phyloP scores from a whole-genome alignment of 495 filamentous ascomycete genomes.

The Xylaria intraflava region DNA sequence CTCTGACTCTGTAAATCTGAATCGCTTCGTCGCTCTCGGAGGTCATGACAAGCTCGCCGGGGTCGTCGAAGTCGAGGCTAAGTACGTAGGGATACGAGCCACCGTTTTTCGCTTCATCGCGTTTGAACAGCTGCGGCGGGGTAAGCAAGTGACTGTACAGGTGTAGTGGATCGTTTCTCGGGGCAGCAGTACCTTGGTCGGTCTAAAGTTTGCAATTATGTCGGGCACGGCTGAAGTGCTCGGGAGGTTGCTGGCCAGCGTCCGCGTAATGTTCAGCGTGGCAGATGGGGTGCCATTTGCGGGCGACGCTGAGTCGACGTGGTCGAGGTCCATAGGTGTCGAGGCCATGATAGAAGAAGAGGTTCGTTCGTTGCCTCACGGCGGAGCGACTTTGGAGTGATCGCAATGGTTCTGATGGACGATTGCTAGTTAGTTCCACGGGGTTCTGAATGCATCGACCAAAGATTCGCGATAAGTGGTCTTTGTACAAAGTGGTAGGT shows the following conservation, averaged over 20 bases:
- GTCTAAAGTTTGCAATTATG: constrained; percentile 40
- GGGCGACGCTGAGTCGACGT: constrained; percentile 28
- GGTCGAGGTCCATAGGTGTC: constrained; percentile 49
- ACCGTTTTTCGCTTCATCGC: constrained; percentile 38
- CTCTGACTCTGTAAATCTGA: constrained; percentile 86
- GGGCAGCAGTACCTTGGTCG: constrained; percentile 41
- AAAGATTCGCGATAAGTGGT: no score
- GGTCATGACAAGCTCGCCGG: constrained; percentile 80
- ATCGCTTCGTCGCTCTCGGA: constrained; percentile 88
- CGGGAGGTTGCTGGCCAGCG: constrained; percentile 26
- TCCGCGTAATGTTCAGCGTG: constrained; percentile 33
- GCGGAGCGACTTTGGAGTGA: background rate
- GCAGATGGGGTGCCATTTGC: constrained; percentile 28
- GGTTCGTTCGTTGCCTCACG: background rate
- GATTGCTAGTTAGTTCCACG: background rate
- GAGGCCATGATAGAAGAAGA: constrained; percentile 38
- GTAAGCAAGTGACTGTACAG: constrained; percentile 1
- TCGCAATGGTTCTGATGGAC: background rate
- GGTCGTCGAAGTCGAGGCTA: constrained; percentile 93
- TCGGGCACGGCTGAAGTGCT: constrained; percentile 40
- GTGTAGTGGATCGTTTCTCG: background rate
- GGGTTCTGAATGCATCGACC: no score
- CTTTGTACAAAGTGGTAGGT: no score
- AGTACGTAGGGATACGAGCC: constrained; percentile 36
- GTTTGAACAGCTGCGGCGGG: constrained; percentile 38